Conservation (phyloP, 1,139 yeast genomes). For the Saccharomyces hybrid region DNA sequence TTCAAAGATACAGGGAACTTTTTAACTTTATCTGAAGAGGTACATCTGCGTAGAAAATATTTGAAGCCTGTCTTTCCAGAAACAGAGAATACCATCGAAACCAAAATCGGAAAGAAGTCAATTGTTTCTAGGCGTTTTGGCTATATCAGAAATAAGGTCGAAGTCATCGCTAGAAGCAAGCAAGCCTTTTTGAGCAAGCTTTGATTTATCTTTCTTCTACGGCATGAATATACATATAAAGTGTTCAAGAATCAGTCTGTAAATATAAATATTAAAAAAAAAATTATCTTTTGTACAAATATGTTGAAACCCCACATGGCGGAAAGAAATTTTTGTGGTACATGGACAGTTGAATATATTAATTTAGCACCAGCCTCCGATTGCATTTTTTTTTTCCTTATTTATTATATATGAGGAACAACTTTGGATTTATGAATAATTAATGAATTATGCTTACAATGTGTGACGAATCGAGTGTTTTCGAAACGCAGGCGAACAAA, state of each 20-base stretch:
- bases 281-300: neutral
- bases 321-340: no score
- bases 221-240: neutral
- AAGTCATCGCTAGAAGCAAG: conserved; percentile 35
- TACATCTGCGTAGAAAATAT: conserved; percentile 36
- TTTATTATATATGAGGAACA: no score
- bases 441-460: no score
- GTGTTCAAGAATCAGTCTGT: neutral
- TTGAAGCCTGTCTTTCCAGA: conserved; percentile 38
- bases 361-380: no score
- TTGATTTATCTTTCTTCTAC: neutral
- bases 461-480: no score
- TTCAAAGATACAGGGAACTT: conserved; percentile 35
- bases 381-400: no score
- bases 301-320: no score
- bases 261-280: neutral
- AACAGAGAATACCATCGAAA: conserved; percentile 22
- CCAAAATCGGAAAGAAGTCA: conserved; percentile 34
- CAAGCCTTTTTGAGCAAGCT: conserved; percentile 32
- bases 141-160: conserved; percentile 39
- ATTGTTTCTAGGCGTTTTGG: conserved; percentile 43
- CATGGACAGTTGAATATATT: no score
- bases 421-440: no score
- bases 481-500: neutral
- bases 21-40: conserved; percentile 36